A percentile compares a stretch with the other conserved stretches of the same genome.
Conservation (phyloP, 2,329 filamentous ascomycete genomes). For the Aspergillus sp. region DNA sequence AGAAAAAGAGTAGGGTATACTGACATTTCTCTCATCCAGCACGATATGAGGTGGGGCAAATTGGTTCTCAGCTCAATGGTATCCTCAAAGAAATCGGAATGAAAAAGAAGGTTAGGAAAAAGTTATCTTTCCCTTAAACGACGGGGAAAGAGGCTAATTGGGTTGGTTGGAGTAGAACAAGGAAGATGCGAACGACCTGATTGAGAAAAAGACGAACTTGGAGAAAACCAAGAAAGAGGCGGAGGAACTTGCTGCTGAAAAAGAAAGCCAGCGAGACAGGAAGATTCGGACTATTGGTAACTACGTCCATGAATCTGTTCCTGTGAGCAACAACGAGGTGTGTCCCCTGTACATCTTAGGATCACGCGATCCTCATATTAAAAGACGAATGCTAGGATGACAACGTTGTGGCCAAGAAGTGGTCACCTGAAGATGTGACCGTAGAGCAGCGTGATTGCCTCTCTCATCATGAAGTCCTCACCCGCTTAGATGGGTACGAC, state of each 20-base stretch:
- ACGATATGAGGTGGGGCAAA: constrained; percentile 70
- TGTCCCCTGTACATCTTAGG: constrained; percentile 2
- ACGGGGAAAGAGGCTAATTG: constrained; percentile 5
- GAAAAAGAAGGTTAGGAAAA: constrained; percentile 69
- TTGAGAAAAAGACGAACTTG: constrained; percentile 69
- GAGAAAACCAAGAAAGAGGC: constrained; percentile 77
- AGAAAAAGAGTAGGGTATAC: not conserved
- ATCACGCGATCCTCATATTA: not conserved
- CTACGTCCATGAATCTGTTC: constrained; percentile 83
- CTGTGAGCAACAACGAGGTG: constrained; percentile 73
- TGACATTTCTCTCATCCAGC: constrained; percentile 37
- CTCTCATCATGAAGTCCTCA: constrained; percentile 91
- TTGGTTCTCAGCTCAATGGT: constrained; percentile 78
- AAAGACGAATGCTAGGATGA: constrained; percentile 52
- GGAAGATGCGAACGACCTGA: constrained; percentile 73
- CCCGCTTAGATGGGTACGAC: constrained; percentile 83
- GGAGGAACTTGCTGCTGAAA: constrained; percentile 66
- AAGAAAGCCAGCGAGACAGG: constrained; percentile 64
- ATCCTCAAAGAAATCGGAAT: constrained; percentile 82
- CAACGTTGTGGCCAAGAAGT: constrained; percentile 69
- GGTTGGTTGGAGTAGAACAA: constrained; percentile 55
- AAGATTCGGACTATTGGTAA: constrained; percentile 85
- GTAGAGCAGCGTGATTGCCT: constrained; percentile 71
- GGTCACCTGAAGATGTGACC: constrained; percentile 68
- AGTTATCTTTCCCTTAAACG: not conserved